phyloP scores from a whole-genome alignment of 495 filamentous ascomycete species.

The Tuber calosporum region DNA sequence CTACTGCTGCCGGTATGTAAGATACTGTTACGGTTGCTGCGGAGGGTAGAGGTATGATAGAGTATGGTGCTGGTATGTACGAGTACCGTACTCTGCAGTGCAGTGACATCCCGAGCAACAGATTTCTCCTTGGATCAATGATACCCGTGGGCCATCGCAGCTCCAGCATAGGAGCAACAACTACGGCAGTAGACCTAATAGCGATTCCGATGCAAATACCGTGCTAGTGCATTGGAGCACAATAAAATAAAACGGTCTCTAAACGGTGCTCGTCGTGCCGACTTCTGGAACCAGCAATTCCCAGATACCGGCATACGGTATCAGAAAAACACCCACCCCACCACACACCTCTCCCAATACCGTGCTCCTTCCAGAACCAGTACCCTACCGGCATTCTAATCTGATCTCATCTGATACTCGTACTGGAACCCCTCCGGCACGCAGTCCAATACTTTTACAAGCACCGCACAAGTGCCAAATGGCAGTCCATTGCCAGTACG shows the following conservation, averaged over 20 bases:
- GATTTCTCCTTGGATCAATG: too few species aligned
- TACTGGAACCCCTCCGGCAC: not conserved
- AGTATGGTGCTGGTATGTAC: too few species aligned
- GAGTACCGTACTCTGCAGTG: too few species aligned
- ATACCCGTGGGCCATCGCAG: too few species aligned
- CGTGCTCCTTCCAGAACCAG: too few species aligned
- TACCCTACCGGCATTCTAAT: not conserved
- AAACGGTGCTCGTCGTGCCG: not conserved
- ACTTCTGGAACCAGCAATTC: not conserved
- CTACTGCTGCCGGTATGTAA: not conserved
- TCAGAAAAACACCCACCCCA: not conserved
- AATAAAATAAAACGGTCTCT: not conserved
- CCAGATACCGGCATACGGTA: not conserved
- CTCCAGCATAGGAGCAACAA: too few species aligned
- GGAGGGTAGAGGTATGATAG: not conserved
- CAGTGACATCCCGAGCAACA: too few species aligned
- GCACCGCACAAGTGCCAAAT: not conserved
- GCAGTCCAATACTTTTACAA: not conserved
- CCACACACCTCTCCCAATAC: not conserved
- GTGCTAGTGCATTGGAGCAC: not conserved
- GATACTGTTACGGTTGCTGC: not conserved
- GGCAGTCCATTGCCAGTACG: not conserved
- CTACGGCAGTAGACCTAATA: too few species aligned
- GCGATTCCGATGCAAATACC: not conserved
- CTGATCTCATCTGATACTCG: conserved; percentile 1